A percentile compares a stretch with the other conserved stretches of the same genome.
Evolutionary conservation across 1,284 basidiomycete genomes (phyloP).

Genomic region (Filobasidium uniguttulatum): DNA sequence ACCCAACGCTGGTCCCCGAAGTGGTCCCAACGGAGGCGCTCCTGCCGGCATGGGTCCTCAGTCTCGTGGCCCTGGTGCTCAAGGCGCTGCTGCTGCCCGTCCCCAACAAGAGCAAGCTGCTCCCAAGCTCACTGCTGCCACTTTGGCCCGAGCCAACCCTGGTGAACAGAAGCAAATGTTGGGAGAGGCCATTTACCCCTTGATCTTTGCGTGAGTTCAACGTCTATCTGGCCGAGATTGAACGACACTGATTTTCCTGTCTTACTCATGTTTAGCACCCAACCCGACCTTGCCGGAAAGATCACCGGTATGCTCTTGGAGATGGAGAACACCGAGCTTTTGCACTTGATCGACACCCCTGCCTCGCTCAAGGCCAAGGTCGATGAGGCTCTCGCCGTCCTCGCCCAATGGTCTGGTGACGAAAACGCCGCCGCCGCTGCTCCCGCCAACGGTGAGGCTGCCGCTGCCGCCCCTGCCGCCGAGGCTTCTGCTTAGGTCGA

Average conservation of each 20-base stretch:
- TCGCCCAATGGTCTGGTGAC: conserved; percentile 35
- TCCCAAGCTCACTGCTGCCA: conserved; percentile 37
- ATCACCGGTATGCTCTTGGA: conserved; percentile 95
- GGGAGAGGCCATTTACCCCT: conserved; percentile 83
- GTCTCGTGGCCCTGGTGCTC: conserved; percentile 36
- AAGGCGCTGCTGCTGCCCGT: conserved; percentile 41
- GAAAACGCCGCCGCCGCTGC: conserved; percentile 13
- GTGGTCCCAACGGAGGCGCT: conserved; percentile 41
- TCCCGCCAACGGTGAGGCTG: conserved; percentile 4
- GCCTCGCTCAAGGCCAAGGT: conserved; percentile 78
- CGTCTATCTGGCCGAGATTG: conserved; percentile 15
- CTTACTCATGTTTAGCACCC: conserved; percentile 24
- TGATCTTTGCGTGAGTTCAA: conserved; percentile 56
- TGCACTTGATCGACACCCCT: conserved; percentile 65
- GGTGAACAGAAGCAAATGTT: conserved; percentile 96
- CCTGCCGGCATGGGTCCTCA: conserved; percentile 24
- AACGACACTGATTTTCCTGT: conserved; percentile 23
- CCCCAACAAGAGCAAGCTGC: conserved; percentile 24
- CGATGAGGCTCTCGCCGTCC: conserved; percentile 53
- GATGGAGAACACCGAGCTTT: conserved; percentile 86
- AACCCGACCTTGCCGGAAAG: conserved; percentile 83
- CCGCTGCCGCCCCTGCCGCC: conserved; percentile 1
- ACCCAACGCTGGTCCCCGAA: conserved; percentile 19
- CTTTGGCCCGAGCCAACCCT: conserved; percentile 59
- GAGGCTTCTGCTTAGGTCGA: conserved; percentile 2